Evolutionary conservation across 2,329 filamentous ascomycete genomes (phyloP).

Genomic region (Blumeria graminis): DNA sequence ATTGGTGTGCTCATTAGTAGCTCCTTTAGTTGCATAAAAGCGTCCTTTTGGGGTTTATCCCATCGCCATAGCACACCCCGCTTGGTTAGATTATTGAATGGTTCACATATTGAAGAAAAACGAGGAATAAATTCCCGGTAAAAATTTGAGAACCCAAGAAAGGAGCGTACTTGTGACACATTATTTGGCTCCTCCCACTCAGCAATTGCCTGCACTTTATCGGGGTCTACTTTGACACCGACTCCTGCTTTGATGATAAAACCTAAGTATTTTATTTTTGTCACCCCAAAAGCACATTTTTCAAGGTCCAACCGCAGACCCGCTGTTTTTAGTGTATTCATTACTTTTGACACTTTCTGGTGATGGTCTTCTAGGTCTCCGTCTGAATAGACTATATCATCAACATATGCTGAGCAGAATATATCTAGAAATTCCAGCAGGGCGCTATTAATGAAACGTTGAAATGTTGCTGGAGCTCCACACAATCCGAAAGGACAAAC

Average conservation of each 20-base stretch:
- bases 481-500: not conserved
- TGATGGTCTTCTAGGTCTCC: not conserved
- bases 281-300: not conserved
- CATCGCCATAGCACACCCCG: not conserved
- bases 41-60: not conserved
- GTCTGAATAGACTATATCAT: not conserved
- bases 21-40: not conserved
- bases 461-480: not conserved
- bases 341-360: not conserved
- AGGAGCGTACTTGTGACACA: not conserved
- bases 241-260: not conserved
- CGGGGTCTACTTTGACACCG: not conserved
- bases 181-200: not conserved
- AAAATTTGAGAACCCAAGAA: constrained; percentile 1
- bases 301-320: not conserved
- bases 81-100: not conserved
- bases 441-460: not conserved
- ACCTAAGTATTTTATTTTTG: not conserved
- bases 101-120: not conserved
- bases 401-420: not conserved
- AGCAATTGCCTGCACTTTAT: not conserved
- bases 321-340: not conserved
- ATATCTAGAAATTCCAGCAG: not conserved
- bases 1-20: not conserved
- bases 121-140: not conserved